Evolutionary conservation across 2,329 filamentous ascomycete species (phyloP).

Genomic region (Calonectria henricotiae): DNA sequence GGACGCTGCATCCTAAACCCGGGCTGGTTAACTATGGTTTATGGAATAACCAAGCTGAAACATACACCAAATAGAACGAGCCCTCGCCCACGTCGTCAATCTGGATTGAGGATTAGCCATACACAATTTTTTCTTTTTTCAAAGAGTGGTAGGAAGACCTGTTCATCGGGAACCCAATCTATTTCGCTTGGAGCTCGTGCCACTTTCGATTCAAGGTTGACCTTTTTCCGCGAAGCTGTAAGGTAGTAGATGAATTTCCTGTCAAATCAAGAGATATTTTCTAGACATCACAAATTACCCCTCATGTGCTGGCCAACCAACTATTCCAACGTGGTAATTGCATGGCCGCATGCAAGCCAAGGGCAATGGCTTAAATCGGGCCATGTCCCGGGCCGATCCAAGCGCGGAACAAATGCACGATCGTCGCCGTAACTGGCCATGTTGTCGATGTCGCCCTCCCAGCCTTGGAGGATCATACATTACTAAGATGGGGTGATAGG

Average conservation of each 20-base stretch:
- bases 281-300: not conserved
- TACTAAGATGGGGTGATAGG: too few relatives aligned
- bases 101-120: not conserved
- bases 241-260: not conserved
- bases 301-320: not conserved
- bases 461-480: too few relatives aligned
- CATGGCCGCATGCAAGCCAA: slow-evolving; percentile 1
- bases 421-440: not conserved
- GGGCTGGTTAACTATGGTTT: not conserved
- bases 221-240: not conserved
- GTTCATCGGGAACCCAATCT: not conserved
- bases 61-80: slow-evolving; percentile 6
- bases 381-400: not conserved
- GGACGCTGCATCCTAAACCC: not conserved
- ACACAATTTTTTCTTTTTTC: too few relatives aligned
- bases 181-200: not conserved
- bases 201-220: not conserved
- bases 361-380: not conserved
- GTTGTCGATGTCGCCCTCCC: too few relatives aligned
- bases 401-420: not conserved
- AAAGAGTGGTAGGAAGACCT: not conserved
- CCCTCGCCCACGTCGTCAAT: not conserved
- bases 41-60: not conserved
- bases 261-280: not conserved
- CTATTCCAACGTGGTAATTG: not conserved